A percentile compares a stretch with the other conserved stretches of the same genome.
These are phyloP conservation scores for Daldinia decipiens DNA, from an alignment of 495 filamentous ascomycete species.

Conservation along the genomic window DNA sequence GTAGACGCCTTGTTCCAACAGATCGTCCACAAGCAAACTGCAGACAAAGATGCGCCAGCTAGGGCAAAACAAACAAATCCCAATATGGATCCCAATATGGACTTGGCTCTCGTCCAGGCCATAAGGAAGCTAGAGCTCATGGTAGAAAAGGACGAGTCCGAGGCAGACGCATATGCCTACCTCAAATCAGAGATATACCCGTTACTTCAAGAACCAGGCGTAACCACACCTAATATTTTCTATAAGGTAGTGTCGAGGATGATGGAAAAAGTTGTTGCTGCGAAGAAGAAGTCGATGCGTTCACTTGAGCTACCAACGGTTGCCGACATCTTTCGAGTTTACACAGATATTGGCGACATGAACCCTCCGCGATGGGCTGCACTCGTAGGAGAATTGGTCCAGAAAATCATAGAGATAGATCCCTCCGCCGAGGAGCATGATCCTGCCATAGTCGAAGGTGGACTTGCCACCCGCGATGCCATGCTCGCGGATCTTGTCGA, in stretches of 20 bases:
- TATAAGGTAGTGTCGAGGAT: slow-evolving; percentile 35
- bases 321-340: slow-evolving; percentile 53
- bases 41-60: slow-evolving; percentile 8
- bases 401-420: slow-evolving; percentile 47
- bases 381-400: slow-evolving; percentile 49
- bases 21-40: slow-evolving; percentile 38
- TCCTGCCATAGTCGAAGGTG: slow-evolving; percentile 37
- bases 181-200: slow-evolving; percentile 55
- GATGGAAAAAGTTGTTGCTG: slow-evolving; percentile 43
- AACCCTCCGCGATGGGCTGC: slow-evolving; percentile 47
- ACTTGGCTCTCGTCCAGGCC: slow-evolving; percentile 41
- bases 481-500: slow-evolving; percentile 54
- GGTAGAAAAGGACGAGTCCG: slow-evolving; percentile 43
- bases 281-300: slow-evolving; percentile 51
- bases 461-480: slow-evolving; percentile 45
- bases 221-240: slow-evolving; percentile 40
- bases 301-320: slow-evolving; percentile 50
- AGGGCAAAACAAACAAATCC: neutral
- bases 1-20: slow-evolving; percentile 43
- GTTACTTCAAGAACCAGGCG: slow-evolving; percentile 31
- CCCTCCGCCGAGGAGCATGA: slow-evolving; percentile 35
- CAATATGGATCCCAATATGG: neutral
- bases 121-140: slow-evolving; percentile 52
- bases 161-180: slow-evolving; percentile 50
- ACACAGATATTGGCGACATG: slow-evolving; percentile 47